These are phyloP conservation scores for Solanum bukasovii DNA, from an alignment of 257 asterid species.

Conservation along the genomic window DNA sequence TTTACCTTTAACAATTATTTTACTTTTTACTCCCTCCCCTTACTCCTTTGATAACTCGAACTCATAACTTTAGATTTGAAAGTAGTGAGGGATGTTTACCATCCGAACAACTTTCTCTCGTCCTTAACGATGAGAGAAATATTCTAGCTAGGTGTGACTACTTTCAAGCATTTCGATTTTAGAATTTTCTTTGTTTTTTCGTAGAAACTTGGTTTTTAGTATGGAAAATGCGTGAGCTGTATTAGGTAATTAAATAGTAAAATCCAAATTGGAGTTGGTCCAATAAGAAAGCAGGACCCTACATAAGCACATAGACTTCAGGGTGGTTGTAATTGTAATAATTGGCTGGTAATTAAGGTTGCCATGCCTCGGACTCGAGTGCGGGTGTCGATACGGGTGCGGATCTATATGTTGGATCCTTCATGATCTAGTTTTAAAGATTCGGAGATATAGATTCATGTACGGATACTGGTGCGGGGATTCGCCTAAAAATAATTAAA, in stretches of 20 bases:
- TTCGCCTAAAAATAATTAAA: too few relatives aligned
- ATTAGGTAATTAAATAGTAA: background rate
- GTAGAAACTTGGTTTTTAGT: background rate
- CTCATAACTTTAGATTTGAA: too few relatives aligned
- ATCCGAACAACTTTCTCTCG: fast-evolving
- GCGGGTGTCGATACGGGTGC: too few relatives aligned
- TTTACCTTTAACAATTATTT: background rate
- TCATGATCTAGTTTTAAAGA: too few relatives aligned
- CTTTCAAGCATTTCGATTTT: background rate
- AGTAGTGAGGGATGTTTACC: too few relatives aligned
- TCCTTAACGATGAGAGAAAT: background rate
- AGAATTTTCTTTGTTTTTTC: background rate
- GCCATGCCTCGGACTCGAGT: background rate
- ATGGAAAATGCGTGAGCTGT: background rate
- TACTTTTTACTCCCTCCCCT: background rate
- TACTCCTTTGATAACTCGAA: too few relatives aligned
- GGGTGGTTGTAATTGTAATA: background rate
- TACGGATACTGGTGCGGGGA: too few relatives aligned
- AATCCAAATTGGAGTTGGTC: background rate
- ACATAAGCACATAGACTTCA: background rate
- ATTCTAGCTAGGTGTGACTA: background rate
- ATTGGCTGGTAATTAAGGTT: background rate
- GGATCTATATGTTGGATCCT: too few relatives aligned
- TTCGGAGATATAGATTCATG: too few relatives aligned
- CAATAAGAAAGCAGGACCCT: background rate